Conservation (phyloP, 2,329 filamentous ascomycete genomes). For the Fusarium pseudoanthophilum region DNA sequence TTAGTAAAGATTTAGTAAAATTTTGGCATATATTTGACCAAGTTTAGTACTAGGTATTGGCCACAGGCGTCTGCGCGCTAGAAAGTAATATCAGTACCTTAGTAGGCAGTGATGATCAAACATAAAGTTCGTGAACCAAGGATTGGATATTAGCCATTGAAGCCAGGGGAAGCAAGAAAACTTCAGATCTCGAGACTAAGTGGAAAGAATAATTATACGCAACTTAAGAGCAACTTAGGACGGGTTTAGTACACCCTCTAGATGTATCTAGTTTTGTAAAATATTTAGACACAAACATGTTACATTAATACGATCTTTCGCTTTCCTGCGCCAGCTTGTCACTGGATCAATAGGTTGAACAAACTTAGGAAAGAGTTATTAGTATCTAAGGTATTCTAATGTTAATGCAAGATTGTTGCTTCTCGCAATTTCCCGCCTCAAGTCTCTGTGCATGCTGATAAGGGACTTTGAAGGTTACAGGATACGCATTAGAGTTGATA, state of each 20-base stretch:
- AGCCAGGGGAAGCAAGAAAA: background rate
- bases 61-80: background rate
- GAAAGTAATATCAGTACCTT: too few relatives aligned
- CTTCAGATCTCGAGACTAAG: background rate
- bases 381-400: too few relatives aligned
- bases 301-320: too few relatives aligned
- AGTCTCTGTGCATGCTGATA: background rate
- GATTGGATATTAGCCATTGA: background rate
- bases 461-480: too few relatives aligned
- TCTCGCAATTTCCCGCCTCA: background rate
- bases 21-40: background rate
- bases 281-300: too few relatives aligned
- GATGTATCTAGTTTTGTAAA: accelerated
- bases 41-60: background rate
- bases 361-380: background rate
- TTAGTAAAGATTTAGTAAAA: background rate
- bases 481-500: background rate
- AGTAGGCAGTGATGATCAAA: background rate
- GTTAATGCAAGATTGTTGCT: too few relatives aligned
- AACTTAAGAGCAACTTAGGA: background rate
- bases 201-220: accelerated
- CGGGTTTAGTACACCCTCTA: background rate
- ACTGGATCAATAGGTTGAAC: too few relatives aligned
- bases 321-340: too few relatives aligned
- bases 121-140: background rate